Evolutionary conservation across 441 rosid species (phyloP), one percentile per base, ranked within the genome.

Genomic region (Erodium trifolium): DNA sequence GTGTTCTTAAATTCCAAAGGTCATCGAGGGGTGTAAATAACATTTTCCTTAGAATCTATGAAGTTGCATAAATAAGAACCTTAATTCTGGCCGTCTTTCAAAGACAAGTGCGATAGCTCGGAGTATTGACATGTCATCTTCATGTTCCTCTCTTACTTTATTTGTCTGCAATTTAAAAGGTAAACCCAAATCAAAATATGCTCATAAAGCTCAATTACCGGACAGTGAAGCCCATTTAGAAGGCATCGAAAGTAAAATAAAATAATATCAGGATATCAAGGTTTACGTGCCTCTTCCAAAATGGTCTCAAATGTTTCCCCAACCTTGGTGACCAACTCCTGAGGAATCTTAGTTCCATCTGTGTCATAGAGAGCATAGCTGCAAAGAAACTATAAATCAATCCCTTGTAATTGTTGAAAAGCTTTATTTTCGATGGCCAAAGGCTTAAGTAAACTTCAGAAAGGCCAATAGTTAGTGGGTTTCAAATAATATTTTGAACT

Each of bases 281-380:
- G 65, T 67, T 62, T 23, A 71, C 85, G 65, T 74, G 78, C 96
- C 95, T 91, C 96, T 74, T 87, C 76, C 73, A 93, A 81, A 73
- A 93, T 87, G 68, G 49, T 74, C 84, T 89, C 96, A 81, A 93
- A 93, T 68, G 72, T 81, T 83, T 80, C 87, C 17, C 99, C 97
- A 70, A 23, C 27, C 27, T 23, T 23, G 27, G 27, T 23, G 27
- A 23, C 27, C 27, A 23, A 23, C 27, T 23, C 27, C 27, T 23
- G 27, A 23, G 27, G 27, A 23, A 23, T 23, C 27, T 23, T 23
- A 23, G 27, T 23, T 23, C 27, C 27, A 23, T 23, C 27, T 23
- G 27, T 23, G 27, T 23, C 27, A 23, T 23, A 23, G 27, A 93
- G 88, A 3, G 97, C 93, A 76, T 91, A 93, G 76, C 99, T 93